Conservation (phyloP, 2,329 filamentous ascomycete species). For the Microcyclospora tardicrescens region DNA sequence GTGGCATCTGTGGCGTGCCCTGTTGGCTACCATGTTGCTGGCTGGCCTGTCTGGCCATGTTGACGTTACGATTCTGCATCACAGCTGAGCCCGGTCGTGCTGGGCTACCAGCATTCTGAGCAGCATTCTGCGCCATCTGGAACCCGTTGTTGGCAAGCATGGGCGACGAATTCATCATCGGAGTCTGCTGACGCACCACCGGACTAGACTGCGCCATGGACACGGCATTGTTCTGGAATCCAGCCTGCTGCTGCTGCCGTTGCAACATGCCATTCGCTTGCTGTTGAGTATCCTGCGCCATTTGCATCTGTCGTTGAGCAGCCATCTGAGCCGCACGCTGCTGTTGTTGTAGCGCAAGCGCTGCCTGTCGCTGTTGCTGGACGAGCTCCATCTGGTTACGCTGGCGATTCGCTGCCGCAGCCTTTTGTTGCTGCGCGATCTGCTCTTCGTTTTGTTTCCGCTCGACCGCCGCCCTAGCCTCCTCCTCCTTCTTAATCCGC, state of each 20-base stretch:
- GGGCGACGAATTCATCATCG: constrained; percentile 34
- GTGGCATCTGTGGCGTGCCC: constrained; percentile 26
- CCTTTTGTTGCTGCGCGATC: constrained; percentile 26
- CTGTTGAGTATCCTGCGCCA: constrained; percentile 23
- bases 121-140: constrained; percentile 47
- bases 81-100: constrained; percentile 53
- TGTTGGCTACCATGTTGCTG: constrained; percentile 24
- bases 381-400: constrained; percentile 11
- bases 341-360: constrained; percentile 8
- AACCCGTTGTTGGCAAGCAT: constrained; percentile 30
- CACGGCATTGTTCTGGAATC: constrained; percentile 32
- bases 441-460: constrained; percentile 40
- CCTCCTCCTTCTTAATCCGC: constrained; percentile 44
- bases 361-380: constrained; percentile 18
- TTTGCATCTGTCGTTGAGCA: constrained; percentile 10
- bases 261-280: constrained; percentile 25
- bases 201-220: constrained; percentile 49
- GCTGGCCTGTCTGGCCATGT: constrained; percentile 26
- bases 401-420: background rate
- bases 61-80: constrained; percentile 25
- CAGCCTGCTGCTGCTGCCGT: constrained; percentile 26
- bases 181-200: constrained; percentile 32
- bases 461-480: constrained; percentile 26
- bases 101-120: constrained; percentile 53
- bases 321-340: constrained; percentile 17